A percentile compares a stretch with the other conserved stretches of the same genome.
These are phyloP conservation scores for Acacia confusa DNA, from an alignment of 306 rosid genomes.

Conservation along the genomic window DNA sequence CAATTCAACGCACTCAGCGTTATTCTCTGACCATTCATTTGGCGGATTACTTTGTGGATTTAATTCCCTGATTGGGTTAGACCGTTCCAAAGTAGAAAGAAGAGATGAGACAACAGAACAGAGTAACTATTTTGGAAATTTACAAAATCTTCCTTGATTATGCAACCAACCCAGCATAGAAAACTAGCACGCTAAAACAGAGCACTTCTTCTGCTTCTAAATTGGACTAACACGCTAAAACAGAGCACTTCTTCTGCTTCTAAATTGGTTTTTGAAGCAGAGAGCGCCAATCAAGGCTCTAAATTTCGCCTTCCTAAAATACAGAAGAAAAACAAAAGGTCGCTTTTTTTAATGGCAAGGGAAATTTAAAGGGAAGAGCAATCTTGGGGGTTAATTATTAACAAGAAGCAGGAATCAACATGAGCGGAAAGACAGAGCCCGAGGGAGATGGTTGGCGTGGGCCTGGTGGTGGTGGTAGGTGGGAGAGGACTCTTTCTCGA, in stretches of 20 bases:
- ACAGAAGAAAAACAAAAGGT: background rate
- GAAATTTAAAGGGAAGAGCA: background rate
- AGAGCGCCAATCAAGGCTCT: no score
- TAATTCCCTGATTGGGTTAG: background rate
- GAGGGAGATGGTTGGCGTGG: conserved; percentile 37
- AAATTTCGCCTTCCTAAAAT: background rate
- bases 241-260: no score
- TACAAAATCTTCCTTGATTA: background rate
- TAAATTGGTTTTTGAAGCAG: no score
- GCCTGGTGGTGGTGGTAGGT: conserved; percentile 9
- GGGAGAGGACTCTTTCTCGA: conserved; percentile 50
- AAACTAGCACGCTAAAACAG: no score
- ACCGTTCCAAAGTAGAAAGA: background rate
- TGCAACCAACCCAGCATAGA: background rate
- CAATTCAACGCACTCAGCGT: background rate
- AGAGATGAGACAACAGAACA: background rate
- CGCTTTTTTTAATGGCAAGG: background rate
- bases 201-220: no score
- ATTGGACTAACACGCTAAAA: no score
- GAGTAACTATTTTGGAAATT: background rate
- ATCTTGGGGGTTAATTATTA: background rate
- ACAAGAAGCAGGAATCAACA: conserved; percentile 31
- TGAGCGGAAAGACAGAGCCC: conserved; percentile 52
- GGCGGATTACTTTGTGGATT: background rate
- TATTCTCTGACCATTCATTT: background rate